Base-by-base conservation (phyloP, 1,139 yeast species). In the Debaryomyces robertsiae region DNA sequence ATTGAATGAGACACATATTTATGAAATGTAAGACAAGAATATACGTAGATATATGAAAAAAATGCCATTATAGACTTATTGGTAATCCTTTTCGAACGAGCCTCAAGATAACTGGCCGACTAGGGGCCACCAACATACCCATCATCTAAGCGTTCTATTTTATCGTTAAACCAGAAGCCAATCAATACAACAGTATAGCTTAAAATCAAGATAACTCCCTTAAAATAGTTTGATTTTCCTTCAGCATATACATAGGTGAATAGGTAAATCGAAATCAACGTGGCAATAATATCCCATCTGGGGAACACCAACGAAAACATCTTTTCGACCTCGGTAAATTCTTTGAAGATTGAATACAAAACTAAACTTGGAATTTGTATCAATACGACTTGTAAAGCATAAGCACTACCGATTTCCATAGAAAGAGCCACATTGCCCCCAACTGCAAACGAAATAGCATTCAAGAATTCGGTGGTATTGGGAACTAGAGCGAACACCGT, bases 381-480 rank as follows among this genome's bases (percentile, higher is more conserved):
- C 42, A 93, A 70, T 49, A 96, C 94, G n/a, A 93, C 99, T 61
- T 93, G 99, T 46, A 93, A 72, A 0, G 96, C 98, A 60, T 93
- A 93, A 0, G 98, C 98, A 50, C 95, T 84, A 48, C 99, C 98
- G 61, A 93, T 93, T 61, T 93, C 99, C 96, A 93, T 88, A 2
- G 94, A 85, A 37, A 93, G 72, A 0, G 98, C 96, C 44, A 94
- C 96, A 52, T 93, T 93, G 2, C 98, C 99, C 50, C 94, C 82
- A 54, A 89, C 81, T 0, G 99, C 98, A 69, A 93, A 93, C 10
- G 97, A 90, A 46, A 93, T 91, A 54, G 98, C 99, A 63, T 93
- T 94, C 48, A 94, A 75, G 57, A 93, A 94, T 65, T 93, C 98
- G 0, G 99, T 93, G 4, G 98, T 90, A 58, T 91, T 93, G 9